Conservation (phyloP, 345 rosid genomes). For the Gossypium longicalyx region DNA sequence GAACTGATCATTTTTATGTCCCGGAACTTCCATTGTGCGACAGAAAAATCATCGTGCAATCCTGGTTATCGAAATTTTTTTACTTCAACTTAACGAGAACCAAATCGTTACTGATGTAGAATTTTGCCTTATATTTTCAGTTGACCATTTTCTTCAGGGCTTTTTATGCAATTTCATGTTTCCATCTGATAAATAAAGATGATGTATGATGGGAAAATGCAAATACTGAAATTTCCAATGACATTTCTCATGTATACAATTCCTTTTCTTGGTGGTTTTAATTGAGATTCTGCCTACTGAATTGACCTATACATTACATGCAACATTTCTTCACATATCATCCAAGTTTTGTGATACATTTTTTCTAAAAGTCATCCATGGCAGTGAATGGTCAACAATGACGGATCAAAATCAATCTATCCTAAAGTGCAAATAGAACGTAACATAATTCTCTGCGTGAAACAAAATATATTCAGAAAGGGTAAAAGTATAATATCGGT, state of each 20-base stretch:
- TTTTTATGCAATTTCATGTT: neutral
- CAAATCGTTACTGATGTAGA: neutral
- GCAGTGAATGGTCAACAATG: neutral
- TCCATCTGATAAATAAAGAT: neutral
- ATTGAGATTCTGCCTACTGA: neutral
- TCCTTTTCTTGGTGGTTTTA: neutral
- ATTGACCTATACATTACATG: neutral
- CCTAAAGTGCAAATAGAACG: neutral
- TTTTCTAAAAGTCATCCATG: neutral
- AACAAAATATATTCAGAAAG: neutral
- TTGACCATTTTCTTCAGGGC: conserved; percentile 2
- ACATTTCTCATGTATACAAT: neutral
- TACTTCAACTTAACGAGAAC: conserved; percentile 6
- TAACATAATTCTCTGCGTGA: neutral
- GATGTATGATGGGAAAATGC: neutral
- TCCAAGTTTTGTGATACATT: neutral
- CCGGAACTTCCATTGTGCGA: neutral
- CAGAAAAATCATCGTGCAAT: conserved; percentile 2
- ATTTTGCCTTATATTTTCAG: neutral
- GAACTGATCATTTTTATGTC: neutral
- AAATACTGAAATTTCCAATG: neutral
- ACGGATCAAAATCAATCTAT: neutral
- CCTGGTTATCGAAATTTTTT: conserved; percentile 19
- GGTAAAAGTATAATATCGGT: too few relatives aligned
- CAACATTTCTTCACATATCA: neutral